phyloP scores from a whole-genome alignment of 129 eudicot genomes.

The Kitagawia praeruptora region DNA sequence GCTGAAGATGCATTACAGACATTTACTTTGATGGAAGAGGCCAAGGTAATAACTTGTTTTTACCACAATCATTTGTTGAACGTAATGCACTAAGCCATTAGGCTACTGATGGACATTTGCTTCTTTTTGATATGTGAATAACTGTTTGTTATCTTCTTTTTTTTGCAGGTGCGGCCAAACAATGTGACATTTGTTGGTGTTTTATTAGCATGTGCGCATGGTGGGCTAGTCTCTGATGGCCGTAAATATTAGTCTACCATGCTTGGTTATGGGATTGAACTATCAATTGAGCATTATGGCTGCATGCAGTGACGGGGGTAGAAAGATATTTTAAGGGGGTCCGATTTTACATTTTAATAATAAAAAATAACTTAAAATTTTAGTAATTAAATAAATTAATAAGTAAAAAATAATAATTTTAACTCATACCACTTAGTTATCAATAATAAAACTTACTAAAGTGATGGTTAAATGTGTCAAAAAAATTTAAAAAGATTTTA shows the following conservation, averaged over 20 bases:
- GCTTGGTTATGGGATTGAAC: constrained; percentile 39
- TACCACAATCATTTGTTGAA: background rate
- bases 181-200: constrained; percentile 50
- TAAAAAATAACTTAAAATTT: no score
- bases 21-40: constrained; percentile 40
- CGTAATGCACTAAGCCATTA: background rate
- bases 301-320: no score
- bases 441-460: no score
- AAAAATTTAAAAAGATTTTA: no score
- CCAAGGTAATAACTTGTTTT: constrained; percentile 29
- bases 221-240: constrained; percentile 52
- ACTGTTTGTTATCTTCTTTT: background rate
- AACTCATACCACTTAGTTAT: no score
- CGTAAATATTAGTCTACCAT: constrained; percentile 40
- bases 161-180: constrained; percentile 52
- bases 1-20: constrained; percentile 39
- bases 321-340: no score
- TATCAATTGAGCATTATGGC: constrained; percentile 58
- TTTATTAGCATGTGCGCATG: constrained; percentile 48
- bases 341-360: no score
- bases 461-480: no score
- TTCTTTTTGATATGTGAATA: background rate
- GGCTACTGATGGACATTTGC: background rate
- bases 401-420: no score
- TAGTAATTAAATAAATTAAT: no score